phyloP scores from a whole-genome alignment of 164 flowering plant genomes.

The Dillenia suffruticosa region DNA sequence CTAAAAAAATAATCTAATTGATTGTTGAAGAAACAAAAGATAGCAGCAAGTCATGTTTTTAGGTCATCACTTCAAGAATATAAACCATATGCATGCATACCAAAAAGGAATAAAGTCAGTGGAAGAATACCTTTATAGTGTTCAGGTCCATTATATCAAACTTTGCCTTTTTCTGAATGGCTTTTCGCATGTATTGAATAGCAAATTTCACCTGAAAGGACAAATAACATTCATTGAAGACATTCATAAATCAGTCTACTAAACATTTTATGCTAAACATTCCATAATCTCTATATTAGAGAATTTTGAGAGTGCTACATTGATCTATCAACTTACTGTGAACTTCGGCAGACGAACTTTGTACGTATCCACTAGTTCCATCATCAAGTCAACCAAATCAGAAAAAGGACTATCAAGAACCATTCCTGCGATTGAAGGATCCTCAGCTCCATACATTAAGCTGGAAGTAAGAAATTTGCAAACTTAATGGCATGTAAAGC shows the following conservation, averaged over 20 bases:
- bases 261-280: too few relatives aligned
- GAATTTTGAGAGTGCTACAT: neutral
- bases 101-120: neutral
- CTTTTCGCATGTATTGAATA: slow-evolving; percentile 83
- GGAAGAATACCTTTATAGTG: slow-evolving; percentile 62
- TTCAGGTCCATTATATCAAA: slow-evolving; percentile 88
- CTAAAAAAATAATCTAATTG: too few relatives aligned
- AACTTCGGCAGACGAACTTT: slow-evolving; percentile 86
- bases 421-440: slow-evolving; percentile 98
- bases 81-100: too few relatives aligned
- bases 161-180: slow-evolving; percentile 83
- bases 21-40: too few relatives aligned
- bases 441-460: slow-evolving; percentile 97
- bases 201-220: slow-evolving; percentile 79
- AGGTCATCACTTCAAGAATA: too few relatives aligned
- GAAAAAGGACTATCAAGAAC: slow-evolving; percentile 98
- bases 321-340: slow-evolving; percentile 52
- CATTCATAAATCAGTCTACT: too few relatives aligned
- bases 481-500: slow-evolving; percentile 7
- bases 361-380: slow-evolving; percentile 95
- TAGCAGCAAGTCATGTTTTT: too few relatives aligned
- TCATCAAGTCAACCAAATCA: slow-evolving; percentile 91
- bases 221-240: neutral
- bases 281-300: neutral
- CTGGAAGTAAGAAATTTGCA: slow-evolving; percentile 30